Evolutionary conservation across 495 filamentous ascomycete genomes (phyloP).

Genomic region (Xylaria bambusicola): DNA sequence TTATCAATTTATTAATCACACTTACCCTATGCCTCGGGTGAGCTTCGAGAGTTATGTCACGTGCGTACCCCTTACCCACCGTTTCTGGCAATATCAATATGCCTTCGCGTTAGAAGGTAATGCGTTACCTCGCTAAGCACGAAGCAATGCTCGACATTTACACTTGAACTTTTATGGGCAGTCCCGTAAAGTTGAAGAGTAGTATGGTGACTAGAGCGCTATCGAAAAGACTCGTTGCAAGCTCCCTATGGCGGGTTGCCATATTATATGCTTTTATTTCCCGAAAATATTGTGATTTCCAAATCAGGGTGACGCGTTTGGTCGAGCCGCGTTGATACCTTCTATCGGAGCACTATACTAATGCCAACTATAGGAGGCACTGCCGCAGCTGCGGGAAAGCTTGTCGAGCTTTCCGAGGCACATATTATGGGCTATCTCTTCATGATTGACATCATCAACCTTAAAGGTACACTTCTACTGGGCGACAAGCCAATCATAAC

Average conservation of each 20-base stretch:
- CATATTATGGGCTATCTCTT: slow-evolving; percentile 85
- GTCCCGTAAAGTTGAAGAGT: neutral
- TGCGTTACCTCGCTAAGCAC: neutral
- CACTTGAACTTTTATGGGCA: neutral
- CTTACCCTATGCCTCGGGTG: neutral
- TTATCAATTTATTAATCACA: too few relatives aligned
- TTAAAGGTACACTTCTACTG: slow-evolving; percentile 89
- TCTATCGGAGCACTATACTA: neutral
- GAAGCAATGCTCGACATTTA: neutral
- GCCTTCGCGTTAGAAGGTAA: neutral
- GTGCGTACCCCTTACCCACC: too few relatives aligned
- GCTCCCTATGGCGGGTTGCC: neutral
- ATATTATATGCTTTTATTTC: neutral
- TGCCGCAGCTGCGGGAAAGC: slow-evolving; percentile 79
- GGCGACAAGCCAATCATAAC: slow-evolving; percentile 78
- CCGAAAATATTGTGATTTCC: too few relatives aligned
- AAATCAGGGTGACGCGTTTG: neutral
- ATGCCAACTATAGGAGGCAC: slow-evolving; percentile 70
- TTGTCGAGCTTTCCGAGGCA: slow-evolving; percentile 86
- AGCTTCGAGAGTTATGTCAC: neutral
- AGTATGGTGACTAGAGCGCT: neutral
- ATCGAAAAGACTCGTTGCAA: neutral
- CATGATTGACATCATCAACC: slow-evolving; percentile 92
- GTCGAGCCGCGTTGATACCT: neutral
- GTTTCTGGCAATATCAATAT: neutral